phyloP scores from a whole-genome alignment of 2,329 filamentous ascomycete species.

The Bisporella sp. region DNA sequence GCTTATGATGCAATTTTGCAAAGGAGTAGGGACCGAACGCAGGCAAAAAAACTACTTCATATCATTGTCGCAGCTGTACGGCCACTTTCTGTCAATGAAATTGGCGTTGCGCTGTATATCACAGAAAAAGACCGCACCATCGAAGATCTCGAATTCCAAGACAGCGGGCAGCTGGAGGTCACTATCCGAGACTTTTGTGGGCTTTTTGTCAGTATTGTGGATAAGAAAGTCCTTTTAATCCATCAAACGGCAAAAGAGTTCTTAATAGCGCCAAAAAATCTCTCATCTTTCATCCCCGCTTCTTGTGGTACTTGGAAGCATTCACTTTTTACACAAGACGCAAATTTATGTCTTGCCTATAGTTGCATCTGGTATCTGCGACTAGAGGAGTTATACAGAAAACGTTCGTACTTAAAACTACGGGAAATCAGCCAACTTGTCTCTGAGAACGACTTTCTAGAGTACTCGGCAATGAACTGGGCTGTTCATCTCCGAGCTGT shows the following conservation, averaged over 20 bases:
- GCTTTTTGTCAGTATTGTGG: slow-evolving; percentile 28
- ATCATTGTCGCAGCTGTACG: slow-evolving; percentile 28
- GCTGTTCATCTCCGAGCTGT: too few relatives aligned
- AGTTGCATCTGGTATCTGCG: too few relatives aligned
- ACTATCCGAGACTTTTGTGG: slow-evolving; percentile 27
- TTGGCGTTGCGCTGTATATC: background rate
- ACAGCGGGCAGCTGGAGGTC: slow-evolving; percentile 7
- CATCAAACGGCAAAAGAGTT: slow-evolving; percentile 35
- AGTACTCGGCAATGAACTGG: too few relatives aligned
- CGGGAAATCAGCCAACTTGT: too few relatives aligned
- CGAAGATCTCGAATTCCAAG: background rate
- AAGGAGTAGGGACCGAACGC: slow-evolving; percentile 18
- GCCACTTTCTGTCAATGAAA: slow-evolving; percentile 23
- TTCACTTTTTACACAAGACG: too few relatives aligned
- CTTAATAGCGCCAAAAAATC: slow-evolving; percentile 8
- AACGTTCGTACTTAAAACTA: too few relatives aligned
- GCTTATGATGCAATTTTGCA: slow-evolving; percentile 31
- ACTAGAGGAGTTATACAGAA: too few relatives aligned
- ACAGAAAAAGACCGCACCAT: background rate
- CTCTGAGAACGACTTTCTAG: too few relatives aligned
- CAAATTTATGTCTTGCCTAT: too few relatives aligned
- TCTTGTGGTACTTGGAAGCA: too few relatives aligned
- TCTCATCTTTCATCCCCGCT: too few relatives aligned
- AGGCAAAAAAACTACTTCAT: slow-evolving; percentile 27
- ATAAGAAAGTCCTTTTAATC: slow-evolving; percentile 29